Base-by-base conservation (phyloP, 352 stramenopile species). In the Globisporangium acanthophoron region DNA sequence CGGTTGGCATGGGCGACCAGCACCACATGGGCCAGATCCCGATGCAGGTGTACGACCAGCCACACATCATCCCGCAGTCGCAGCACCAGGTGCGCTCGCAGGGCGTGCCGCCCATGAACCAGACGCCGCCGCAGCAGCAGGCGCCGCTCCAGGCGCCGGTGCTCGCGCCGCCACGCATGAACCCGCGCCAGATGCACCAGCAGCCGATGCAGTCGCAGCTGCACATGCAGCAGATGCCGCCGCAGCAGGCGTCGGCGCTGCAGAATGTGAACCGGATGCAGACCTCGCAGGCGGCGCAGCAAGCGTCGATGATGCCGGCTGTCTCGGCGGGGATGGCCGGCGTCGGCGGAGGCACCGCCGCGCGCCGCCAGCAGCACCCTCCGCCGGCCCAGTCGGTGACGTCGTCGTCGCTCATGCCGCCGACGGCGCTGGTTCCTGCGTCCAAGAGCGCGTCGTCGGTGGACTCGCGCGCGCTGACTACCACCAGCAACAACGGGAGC, bases 31-130 rank as follows among this genome's bases (percentile, higher is more conserved):
- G 69, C 4, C 75, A 83, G 50, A 80, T 87, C 58, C 70, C 67
- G 31, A 69, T 60, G 47, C 70, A 73, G 57, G 71, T 89, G 43
- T 90, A 85, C 62, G 72, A 90, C 66, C 74, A 83, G 65, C 64
- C 63, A 58, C 79, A 87, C 52, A 59, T 85, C 20, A 77, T 86
- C 62, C 73, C 64, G 18, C 67, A 61, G 12, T 66, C 66, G 20
- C 74, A 81, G 57, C 67, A 70, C 31, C 66, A 69, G 18, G 49
- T 63, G 45, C 65, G 67, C 20, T 57, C 64, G 18, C 69, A 76
- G 48, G 61, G 62, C 11, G 53, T 69, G 29, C 56, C 67, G 3
- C 61, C 71, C 40, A 63, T 68, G 8, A 73, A 54, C 50, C 70
- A 76, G 49, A 69, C 64, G 29, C 54, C 62, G 0, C 61, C 64